Percentiles rank a stretch among this genome's conserved stretches.
phyloP scores from a whole-genome alignment of 1,284 basidiomycete species.

The Cryptococcus sp. region DNA sequence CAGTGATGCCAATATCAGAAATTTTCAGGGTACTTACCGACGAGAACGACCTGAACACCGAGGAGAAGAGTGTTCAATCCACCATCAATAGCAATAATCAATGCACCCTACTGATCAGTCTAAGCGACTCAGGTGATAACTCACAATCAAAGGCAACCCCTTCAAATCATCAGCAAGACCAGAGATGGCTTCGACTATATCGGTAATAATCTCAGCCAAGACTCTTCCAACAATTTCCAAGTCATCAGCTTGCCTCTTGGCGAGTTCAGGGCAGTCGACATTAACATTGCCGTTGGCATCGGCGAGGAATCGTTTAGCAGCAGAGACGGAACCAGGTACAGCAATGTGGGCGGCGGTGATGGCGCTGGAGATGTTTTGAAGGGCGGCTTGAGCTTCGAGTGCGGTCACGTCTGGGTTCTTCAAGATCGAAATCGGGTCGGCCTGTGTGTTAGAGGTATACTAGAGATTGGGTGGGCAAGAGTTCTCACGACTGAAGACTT shows the following conservation, averaged over 20 bases:
- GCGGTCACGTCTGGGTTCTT: slow-evolving; percentile 4
- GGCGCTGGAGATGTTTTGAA: slow-evolving; percentile 5
- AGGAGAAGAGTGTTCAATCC: slow-evolving; percentile 12
- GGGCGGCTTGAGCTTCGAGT: slow-evolving; percentile 2
- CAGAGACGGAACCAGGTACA: background rate
- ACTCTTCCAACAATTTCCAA: slow-evolving; percentile 11
- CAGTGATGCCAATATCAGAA: background rate
- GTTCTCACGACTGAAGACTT: slow-evolving; percentile 10
- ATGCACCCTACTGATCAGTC: slow-evolving; percentile 8
- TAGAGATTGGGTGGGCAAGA: background rate
- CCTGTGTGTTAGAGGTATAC: slow-evolving; percentile 3
- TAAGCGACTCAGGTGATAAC: slow-evolving; percentile 9
- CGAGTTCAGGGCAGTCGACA: background rate
- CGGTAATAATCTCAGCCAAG: slow-evolving; percentile 13
- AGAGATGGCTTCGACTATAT: slow-evolving; percentile 14
- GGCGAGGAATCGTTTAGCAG: slow-evolving; percentile 1
- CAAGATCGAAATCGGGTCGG: slow-evolving; percentile 7
- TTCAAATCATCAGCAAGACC: slow-evolving; percentile 13
- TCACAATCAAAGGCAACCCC: slow-evolving; percentile 14
- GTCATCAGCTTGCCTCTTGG: slow-evolving; percentile 8
- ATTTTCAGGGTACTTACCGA: background rate
- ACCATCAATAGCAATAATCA: slow-evolving; percentile 13
- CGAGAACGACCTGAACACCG: slow-evolving; percentile 10
- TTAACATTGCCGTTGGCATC: background rate
- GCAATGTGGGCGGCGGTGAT: slow-evolving; percentile 5